Evolutionary conservation across 768 basidiomycete species (phyloP).

Genomic region (Leucocoprinus birnbaumii): DNA sequence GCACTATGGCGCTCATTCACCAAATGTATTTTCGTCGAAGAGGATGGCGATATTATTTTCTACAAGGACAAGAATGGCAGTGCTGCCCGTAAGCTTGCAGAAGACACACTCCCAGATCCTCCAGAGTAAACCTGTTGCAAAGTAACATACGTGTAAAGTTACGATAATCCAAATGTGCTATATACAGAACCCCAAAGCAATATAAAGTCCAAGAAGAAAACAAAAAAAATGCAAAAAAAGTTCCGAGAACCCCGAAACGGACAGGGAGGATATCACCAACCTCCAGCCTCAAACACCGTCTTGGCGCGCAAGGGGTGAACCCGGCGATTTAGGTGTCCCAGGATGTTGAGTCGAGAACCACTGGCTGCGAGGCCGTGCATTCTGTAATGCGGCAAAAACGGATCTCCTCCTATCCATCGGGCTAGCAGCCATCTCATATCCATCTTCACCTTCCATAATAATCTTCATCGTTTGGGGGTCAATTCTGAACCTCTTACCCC

Average conservation of each 20-base stretch:
- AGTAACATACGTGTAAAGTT: no score
- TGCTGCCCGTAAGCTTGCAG: conserved; percentile 28
- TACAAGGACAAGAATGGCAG: conserved; percentile 49
- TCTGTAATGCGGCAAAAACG: conserved; percentile 31
- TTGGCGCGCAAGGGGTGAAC: background rate
- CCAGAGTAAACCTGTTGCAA: background rate
- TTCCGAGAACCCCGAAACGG: no score
- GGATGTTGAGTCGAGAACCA: background rate
- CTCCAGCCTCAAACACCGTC: background rate
- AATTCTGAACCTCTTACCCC: conserved; percentile 47
- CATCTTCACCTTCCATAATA: conserved; percentile 50
- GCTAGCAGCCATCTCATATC: conserved; percentile 38
- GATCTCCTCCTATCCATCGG: conserved; percentile 22
- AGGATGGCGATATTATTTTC: conserved; percentile 51
- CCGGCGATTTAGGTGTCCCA: conserved; percentile 4
- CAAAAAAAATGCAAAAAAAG: background rate
- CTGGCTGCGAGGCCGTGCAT: background rate
- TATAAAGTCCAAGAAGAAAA: background rate
- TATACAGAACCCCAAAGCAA: background rate
- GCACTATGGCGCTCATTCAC: conserved; percentile 57
- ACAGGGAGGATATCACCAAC: background rate
- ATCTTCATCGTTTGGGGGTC: conserved; percentile 48
- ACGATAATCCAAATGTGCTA: no score
- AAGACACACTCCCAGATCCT: conserved; percentile 6
- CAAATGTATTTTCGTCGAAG: conserved; percentile 52